These are phyloP conservation scores for Byssothecium circinans DNA, from an alignment of 2,329 filamentous ascomycete genomes.

Conservation along the genomic window DNA sequence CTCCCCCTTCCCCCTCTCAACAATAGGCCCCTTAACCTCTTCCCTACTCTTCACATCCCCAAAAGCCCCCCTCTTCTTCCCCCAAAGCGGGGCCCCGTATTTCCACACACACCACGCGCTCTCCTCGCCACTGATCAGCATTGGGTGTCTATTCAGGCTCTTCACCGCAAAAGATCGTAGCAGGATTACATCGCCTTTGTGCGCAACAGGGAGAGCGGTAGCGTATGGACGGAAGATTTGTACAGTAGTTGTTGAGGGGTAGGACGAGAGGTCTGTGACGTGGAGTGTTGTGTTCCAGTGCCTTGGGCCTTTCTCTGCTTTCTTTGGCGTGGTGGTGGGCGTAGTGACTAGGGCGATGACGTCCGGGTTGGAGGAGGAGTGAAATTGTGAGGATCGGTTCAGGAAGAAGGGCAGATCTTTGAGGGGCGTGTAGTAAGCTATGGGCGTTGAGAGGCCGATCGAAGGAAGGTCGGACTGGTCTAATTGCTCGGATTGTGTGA, in stretches of 20 bases:
- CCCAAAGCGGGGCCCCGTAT: constrained; percentile 36
- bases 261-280: constrained; percentile 44
- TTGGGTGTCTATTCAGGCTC: constrained; percentile 39
- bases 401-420: constrained; percentile 44
- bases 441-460: constrained; percentile 44
- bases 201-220: constrained; percentile 44
- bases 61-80: constrained; percentile 25
- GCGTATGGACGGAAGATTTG: constrained; percentile 50
- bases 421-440: constrained; percentile 52
- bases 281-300: constrained; percentile 49
- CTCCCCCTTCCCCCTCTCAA: constrained; percentile 52
- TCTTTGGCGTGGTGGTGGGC: constrained; percentile 33
- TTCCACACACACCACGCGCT: constrained; percentile 54
- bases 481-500: background rate
- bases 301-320: constrained; percentile 46
- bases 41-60: constrained; percentile 40
- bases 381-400: constrained; percentile 43
- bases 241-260: constrained; percentile 32
- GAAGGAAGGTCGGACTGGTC: constrained; percentile 16
- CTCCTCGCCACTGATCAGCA: constrained; percentile 45
- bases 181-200: constrained; percentile 49
- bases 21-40: constrained; percentile 49
- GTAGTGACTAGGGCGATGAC: constrained; percentile 49
- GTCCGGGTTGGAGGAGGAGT: constrained; percentile 44
- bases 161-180: constrained; percentile 49